Base-by-base conservation (phyloP, 148 eudicot species). In the Simmondsia chinensis region DNA sequence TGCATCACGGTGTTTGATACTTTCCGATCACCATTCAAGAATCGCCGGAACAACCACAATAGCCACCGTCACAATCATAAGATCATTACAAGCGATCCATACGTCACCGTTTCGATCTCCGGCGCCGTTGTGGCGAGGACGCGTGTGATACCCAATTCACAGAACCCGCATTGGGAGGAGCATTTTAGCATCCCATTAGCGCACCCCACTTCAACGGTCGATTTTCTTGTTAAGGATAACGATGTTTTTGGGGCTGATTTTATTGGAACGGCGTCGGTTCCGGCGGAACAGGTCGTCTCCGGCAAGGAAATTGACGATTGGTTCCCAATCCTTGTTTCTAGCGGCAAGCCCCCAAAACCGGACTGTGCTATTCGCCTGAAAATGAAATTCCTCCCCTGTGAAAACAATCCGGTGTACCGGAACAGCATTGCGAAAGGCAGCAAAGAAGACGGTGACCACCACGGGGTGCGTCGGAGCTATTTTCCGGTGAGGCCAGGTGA, bases 21-120 rank as follows among this genome's bases (percentile, higher is more conserved):
- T 13, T 74, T 73, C 39, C 33, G 54, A 3, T 36, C 52, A 20
- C 87, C 82, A 0, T 50, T 48, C 34, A 15, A 41, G 33, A 2
- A 26, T 24, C 43, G 39, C 19, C 38, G 33, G 4, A 4, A 19
- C 26, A 18, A 28, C 1, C 12, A 30, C 0, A 64, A 40, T 5
- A 6, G 36, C 43, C 43, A 20, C 0, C 70, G 48, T 18, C 68
- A 59, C 33, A 33, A 20, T n/a, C n/a, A n/a, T 1, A 82, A 74
- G 8, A 77, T 85, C 38, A 85, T 85, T 51, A 91, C 97, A 2
- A 85, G 95, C 61, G 95, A 91, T n/a, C 97, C 97, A 0, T 91
- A 91, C 64, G 95, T 91, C 15, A 91, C 70, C 39, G 83, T 91
- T 1, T 71, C 77, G 50, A 42, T 89, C 9, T 54, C 65, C 9